Conservation (phyloP, 2,329 filamentous ascomycete species). For the Apiospora sp. region DNA sequence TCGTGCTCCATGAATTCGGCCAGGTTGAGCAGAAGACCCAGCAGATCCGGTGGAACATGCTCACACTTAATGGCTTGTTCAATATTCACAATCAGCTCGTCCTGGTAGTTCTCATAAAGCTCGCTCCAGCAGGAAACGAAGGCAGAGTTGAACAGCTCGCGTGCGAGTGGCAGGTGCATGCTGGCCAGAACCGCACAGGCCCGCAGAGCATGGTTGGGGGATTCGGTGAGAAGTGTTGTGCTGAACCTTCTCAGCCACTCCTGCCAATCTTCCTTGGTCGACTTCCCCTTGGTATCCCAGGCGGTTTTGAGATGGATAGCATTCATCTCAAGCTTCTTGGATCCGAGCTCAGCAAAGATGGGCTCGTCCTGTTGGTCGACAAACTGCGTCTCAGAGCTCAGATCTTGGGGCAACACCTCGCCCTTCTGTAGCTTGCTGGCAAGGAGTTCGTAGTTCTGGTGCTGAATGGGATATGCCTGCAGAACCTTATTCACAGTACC, state of each 20-base stretch:
- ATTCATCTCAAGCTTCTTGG: slow-evolving; percentile 96
- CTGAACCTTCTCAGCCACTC: slow-evolving; percentile 98
- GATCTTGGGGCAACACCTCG: slow-evolving; percentile 91
- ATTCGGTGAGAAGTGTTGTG: slow-evolving; percentile 92
- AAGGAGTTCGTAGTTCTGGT: slow-evolving; percentile 91
- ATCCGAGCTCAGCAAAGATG: slow-evolving; percentile 81
- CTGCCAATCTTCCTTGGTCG: slow-evolving; percentile 98
- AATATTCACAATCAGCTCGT: slow-evolving; percentile 94
- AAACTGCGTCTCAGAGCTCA: slow-evolving; percentile 86
- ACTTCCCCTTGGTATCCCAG: slow-evolving; percentile 97
- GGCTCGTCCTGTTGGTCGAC: slow-evolving; percentile 81
- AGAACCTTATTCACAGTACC: slow-evolving; percentile 91
- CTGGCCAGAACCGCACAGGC: slow-evolving; percentile 92
- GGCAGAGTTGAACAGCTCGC: slow-evolving; percentile 96
- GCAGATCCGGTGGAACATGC: slow-evolving; percentile 93
- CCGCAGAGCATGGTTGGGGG: slow-evolving; percentile 91
- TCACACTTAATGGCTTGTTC: slow-evolving; percentile 95
- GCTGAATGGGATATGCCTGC: slow-evolving; percentile 79
- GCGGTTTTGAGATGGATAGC: slow-evolving; percentile 96
- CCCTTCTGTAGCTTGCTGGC: slow-evolving; percentile 94
- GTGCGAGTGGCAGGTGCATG: slow-evolving; percentile 88
- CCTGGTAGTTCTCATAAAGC: slow-evolving; percentile 94
- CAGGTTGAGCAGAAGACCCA: slow-evolving; percentile 92
- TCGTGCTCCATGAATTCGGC: slow-evolving; percentile 99
- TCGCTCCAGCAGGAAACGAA: slow-evolving; percentile 99